Percentiles rank a stretch among this genome's conserved stretches.
phyloP scores from a whole-genome alignment of 495 filamentous ascomycete species.

The Penicillium odoratum region DNA sequence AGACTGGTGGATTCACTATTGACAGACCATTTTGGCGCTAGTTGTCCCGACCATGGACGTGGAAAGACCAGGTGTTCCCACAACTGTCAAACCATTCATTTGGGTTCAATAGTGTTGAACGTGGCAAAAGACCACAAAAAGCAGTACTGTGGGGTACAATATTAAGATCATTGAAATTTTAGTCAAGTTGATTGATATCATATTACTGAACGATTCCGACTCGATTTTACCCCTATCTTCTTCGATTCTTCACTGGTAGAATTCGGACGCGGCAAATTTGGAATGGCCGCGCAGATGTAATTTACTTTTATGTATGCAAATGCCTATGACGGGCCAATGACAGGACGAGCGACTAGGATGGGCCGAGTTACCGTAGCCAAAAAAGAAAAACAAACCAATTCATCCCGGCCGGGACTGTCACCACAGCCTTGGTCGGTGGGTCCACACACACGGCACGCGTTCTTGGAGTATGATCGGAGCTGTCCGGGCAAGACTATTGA shows the following conservation, averaged over 20 bases:
- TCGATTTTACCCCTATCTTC: background rate
- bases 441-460: slow-evolving; percentile 2
- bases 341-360: background rate
- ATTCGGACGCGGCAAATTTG: background rate
- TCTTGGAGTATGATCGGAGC: background rate
- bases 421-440: background rate
- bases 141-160: background rate
- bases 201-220: background rate
- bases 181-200: background rate
- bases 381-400: background rate
- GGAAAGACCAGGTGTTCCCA: slow-evolving; percentile 11
- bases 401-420: background rate
- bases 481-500: slow-evolving; percentile 2
- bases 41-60: slow-evolving; percentile 4
- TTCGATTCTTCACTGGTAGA: background rate
- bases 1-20: slow-evolving; percentile 22
- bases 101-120: slow-evolving; percentile 24
- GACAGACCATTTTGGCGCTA: slow-evolving; percentile 22
- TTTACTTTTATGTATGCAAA: background rate
- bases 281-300: background rate
- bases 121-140: background rate
- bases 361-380: background rate
- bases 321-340: background rate
- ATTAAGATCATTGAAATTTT: background rate
- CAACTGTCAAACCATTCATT: slow-evolving; percentile 28